Evolutionary conservation across 257 asterid genomes (phyloP).

Genomic region (Solanum paucissectum): DNA sequence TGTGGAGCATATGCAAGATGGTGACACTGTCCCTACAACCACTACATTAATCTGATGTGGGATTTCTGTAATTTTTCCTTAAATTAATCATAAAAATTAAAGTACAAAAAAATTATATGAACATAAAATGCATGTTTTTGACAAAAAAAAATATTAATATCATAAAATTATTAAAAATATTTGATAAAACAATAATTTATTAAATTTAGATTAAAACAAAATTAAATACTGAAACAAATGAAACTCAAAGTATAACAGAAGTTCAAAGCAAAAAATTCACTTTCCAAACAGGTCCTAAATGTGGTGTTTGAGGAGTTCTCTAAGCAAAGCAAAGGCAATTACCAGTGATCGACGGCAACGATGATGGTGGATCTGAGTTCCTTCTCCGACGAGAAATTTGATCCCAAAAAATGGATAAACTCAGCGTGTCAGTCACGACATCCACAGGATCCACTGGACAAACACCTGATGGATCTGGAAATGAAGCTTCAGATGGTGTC

Average conservation of each 20-base stretch:
- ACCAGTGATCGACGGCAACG: not conserved
- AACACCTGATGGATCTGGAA: conserved; percentile 92
- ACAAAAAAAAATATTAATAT: too few species aligned
- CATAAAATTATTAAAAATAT: too few species aligned
- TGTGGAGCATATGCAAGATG: too few species aligned
- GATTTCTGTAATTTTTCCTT: too few species aligned
- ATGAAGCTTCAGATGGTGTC: conserved; percentile 95
- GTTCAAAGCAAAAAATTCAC: too few species aligned
- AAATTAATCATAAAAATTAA: too few species aligned
- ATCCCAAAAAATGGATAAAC: conserved; percentile 93
- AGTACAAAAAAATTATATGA: not conserved
- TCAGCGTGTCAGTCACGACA: conserved; percentile 70
- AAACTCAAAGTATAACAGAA: not conserved
- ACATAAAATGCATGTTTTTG: not conserved
- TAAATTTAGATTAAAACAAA: too few species aligned
- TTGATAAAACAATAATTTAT: too few species aligned
- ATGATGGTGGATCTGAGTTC: conserved; percentile 90
- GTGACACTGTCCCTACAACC: too few species aligned
- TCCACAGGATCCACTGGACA: conserved; percentile 84
- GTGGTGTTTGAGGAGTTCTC: not conserved
- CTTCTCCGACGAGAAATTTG: conserved; percentile 87
- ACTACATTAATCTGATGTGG: too few species aligned
- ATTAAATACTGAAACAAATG: too few species aligned
- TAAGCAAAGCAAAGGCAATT: not conserved
- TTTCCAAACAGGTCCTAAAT: not conserved